Evolutionary conservation across 148 eudicot species (phyloP).

Genomic region (Silene uniflora): DNA sequence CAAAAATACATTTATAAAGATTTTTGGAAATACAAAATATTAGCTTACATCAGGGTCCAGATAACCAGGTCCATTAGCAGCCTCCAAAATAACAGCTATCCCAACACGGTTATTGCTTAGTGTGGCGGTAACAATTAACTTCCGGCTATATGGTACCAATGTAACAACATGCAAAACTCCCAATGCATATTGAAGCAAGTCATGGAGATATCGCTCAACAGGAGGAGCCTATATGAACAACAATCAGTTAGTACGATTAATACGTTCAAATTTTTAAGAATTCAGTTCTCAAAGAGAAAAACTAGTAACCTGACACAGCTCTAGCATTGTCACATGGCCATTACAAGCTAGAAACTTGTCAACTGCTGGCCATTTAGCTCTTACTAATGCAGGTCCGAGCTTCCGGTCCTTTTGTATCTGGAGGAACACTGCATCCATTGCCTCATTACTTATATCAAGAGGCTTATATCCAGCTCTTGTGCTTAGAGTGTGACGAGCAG

Average conservation of each 20-base stretch:
- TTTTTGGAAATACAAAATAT: constrained; percentile 7
- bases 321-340: constrained; percentile 95
- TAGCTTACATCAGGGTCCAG: constrained; percentile 81
- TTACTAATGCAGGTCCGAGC: constrained; percentile 88
- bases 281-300: background rate
- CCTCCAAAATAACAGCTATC: constrained; percentile 92
- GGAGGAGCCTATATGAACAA: constrained; percentile 66
- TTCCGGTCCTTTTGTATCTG: constrained; percentile 92
- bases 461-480: constrained; percentile 80
- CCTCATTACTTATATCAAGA: constrained; percentile 90
- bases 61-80: constrained; percentile 83
- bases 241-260: constrained; percentile 6
- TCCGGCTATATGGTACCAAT: constrained; percentile 84
- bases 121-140: constrained; percentile 69
- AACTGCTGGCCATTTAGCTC: constrained; percentile 87
- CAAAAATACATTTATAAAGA: background rate
- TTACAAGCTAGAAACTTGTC: constrained; percentile 72
- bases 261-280: constrained; percentile 15
- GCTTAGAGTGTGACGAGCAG: constrained; percentile 60
- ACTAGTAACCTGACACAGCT: constrained; percentile 76
- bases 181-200: constrained; percentile 91
- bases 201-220: constrained; percentile 95
- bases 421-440: constrained; percentile 77
- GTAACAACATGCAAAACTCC: constrained; percentile 90
- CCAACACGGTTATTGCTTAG: constrained; percentile 91